phyloP scores from a whole-genome alignment of 2,329 filamentous ascomycete species.

The Saccharata proteae region DNA sequence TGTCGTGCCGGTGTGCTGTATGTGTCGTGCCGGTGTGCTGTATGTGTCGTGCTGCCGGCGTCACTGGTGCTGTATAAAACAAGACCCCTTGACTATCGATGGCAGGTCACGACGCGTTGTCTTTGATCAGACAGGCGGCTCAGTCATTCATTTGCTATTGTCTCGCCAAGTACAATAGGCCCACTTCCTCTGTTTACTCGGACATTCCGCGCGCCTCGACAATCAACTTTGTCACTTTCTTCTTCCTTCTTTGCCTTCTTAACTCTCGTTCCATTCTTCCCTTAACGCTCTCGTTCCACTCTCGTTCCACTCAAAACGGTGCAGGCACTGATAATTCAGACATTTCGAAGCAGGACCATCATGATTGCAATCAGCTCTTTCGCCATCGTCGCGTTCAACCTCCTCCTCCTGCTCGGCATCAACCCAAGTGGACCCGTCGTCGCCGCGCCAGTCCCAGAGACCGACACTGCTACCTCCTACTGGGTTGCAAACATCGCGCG shows the following conservation, averaged over 20 bases:
- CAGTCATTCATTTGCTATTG: too few species aligned
- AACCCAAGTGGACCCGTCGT: constrained; percentile 14
- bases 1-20: too few species aligned
- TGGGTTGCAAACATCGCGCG: constrained; percentile 62
- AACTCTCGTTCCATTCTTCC: constrained; percentile 5
- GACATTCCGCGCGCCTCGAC: constrained; percentile 11
- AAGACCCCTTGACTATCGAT: too few species aligned
- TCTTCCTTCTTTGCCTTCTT: constrained; percentile 13
- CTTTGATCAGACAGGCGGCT: too few species aligned
- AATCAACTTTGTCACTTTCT: constrained; percentile 10
- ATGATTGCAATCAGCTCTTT: constrained; percentile 26
- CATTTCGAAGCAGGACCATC: constrained; percentile 14
- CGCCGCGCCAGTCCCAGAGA: constrained; percentile 13
- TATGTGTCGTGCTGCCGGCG: too few species aligned
- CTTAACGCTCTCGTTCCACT: constrained; percentile 4
- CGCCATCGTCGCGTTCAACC: constrained; percentile 25
- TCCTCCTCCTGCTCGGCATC: constrained; percentile 15
- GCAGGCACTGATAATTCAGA: constrained; percentile 12
- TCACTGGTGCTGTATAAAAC: too few species aligned
- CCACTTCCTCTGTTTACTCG: too few species aligned
- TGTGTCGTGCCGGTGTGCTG: too few species aligned
- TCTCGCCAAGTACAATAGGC: too few species aligned
- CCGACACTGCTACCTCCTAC: constrained; percentile 34
- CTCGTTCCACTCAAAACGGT: constrained; percentile 5
- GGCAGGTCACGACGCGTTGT: too few species aligned